These are phyloP conservation scores for Penicillium diatomitis DNA, from an alignment of 495 filamentous ascomycete species.

Conservation along the genomic window DNA sequence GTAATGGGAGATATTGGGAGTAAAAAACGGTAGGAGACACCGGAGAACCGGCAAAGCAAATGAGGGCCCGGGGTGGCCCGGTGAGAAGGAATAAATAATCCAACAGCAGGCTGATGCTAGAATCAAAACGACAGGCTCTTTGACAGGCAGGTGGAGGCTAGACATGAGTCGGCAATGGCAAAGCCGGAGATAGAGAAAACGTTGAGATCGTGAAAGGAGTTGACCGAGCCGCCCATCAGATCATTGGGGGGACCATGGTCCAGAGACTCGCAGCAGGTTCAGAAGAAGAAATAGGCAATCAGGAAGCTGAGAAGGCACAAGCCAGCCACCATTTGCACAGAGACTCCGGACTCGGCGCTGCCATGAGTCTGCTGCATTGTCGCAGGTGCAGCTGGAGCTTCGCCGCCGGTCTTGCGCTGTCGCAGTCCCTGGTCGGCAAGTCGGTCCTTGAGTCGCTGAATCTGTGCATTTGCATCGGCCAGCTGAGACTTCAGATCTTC, in stretches of 20 bases:
- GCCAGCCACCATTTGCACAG: conserved; percentile 71
- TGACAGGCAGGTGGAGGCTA: conserved; percentile 14
- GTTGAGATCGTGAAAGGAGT: conserved; percentile 18
- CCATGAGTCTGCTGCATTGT: conserved; percentile 42
- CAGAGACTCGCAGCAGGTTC: conserved; percentile 21
- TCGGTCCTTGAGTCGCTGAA: conserved; percentile 61
- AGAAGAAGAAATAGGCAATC: conserved; percentile 92
- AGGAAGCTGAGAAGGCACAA: conserved; percentile 86
- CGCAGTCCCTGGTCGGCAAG: conserved; percentile 60
- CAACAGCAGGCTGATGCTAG: conserved; percentile 21
- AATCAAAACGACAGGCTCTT: conserved; percentile 18
- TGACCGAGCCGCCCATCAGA: neutral
- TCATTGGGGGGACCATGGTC: conserved; percentile 6
- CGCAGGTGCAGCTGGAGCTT: conserved; percentile 29
- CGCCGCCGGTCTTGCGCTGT: conserved; percentile 48
- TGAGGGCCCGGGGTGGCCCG: no score
- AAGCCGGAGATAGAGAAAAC: conserved; percentile 8
- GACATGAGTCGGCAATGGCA: conserved; percentile 1
- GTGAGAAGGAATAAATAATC: conserved; percentile 14
- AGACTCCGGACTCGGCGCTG: conserved; percentile 60
- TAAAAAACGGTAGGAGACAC: neutral
- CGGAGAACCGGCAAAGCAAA: neutral
- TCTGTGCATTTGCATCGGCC: conserved; percentile 63
- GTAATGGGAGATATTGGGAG: conserved; percentile 11
- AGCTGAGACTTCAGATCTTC: conserved; percentile 66